These are phyloP conservation scores for Linnemannia zychae DNA, from an alignment of 192 early-diverging fungal genomes.

Conservation along the genomic window DNA sequence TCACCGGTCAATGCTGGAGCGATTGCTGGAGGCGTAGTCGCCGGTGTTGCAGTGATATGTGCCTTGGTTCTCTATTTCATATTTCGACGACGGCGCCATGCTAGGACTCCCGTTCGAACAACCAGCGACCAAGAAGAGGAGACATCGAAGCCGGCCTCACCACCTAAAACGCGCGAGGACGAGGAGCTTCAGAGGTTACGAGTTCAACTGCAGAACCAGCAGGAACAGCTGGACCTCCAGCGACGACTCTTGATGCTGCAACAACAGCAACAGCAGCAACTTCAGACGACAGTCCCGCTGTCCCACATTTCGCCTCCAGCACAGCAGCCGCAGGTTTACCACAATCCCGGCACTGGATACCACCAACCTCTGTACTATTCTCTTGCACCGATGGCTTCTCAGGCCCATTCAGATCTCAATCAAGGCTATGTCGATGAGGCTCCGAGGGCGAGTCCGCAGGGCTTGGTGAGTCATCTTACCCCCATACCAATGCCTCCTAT, in stretches of 20 bases:
- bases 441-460: not conserved
- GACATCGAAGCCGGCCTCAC: not conserved
- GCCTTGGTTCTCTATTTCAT: slow-evolving; percentile 19
- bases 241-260: slow-evolving; percentile 19
- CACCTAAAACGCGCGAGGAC: not conserved
- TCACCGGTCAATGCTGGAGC: slow-evolving; percentile 22
- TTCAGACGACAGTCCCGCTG: not conserved
- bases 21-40: slow-evolving; percentile 43
- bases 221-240: slow-evolving; percentile 26
- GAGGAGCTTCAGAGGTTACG: slow-evolving; percentile 17
- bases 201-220: slow-evolving; percentile 24
- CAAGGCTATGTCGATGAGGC: not conserved
- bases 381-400: not conserved
- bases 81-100: slow-evolving; percentile 5
- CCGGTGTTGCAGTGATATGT: slow-evolving; percentile 24
- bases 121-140: slow-evolving; percentile 12
- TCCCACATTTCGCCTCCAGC: not conserved
- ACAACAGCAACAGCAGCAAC: slow-evolving; percentile 28
- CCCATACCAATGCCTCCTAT: not conserved
- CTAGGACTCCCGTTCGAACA: not conserved
- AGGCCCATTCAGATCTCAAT: not conserved
- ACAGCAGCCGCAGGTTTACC: slow-evolving; percentile 18
- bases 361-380: slow-evolving; percentile 18
- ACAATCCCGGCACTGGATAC: slow-evolving; percentile 7
- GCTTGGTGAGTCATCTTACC: not conserved